Percentiles rank a stretch among this genome's conserved stretches.
Conservation (phyloP, 1,139 yeast species). For the Pneumocystis jirovecii region DNA sequence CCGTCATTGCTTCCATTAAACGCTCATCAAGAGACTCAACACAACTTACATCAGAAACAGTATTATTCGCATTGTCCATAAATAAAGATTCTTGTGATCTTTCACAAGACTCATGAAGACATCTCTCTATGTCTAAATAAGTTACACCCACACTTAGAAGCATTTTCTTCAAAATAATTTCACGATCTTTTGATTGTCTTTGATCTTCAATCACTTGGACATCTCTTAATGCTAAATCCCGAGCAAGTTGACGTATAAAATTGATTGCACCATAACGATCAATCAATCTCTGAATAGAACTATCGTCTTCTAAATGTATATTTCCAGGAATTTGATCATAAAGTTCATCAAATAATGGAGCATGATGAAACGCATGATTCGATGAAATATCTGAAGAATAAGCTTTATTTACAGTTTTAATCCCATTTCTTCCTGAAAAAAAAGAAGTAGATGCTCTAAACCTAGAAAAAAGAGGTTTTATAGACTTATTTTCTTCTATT, state of each 20-base stretch:
- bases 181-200: conserved; percentile 31
- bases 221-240: conserved; percentile 37
- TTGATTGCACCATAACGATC: conserved; percentile 30
- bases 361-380: neutral
- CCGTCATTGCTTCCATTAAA: conserved; percentile 12
- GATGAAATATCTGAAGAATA: neutral
- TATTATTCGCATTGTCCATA: neutral
- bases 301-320: conserved; percentile 26
- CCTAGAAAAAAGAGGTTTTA: neutral
- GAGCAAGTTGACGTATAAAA: conserved; percentile 35
- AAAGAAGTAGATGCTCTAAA: neutral
- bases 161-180: conserved; percentile 31
- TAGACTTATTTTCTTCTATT: neutral
- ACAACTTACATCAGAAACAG: conserved; percentile 2
- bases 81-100: neutral
- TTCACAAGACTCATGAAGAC: conserved; percentile 1
- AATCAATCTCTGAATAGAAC: conserved; percentile 27
- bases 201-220: conserved; percentile 32
- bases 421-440: neutral
- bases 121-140: conserved; percentile 8
- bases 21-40: conserved; percentile 6
- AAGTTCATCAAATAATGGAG: neutral
- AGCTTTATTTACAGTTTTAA: neutral
- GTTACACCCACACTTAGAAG: conserved; percentile 33
- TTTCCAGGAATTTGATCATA: conserved; percentile 22